A percentile compares a stretch with the other conserved stretches of the same genome.
Conservation (phyloP, 2,329 filamentous ascomycete genomes). For the Diplodia scrobiculata region DNA sequence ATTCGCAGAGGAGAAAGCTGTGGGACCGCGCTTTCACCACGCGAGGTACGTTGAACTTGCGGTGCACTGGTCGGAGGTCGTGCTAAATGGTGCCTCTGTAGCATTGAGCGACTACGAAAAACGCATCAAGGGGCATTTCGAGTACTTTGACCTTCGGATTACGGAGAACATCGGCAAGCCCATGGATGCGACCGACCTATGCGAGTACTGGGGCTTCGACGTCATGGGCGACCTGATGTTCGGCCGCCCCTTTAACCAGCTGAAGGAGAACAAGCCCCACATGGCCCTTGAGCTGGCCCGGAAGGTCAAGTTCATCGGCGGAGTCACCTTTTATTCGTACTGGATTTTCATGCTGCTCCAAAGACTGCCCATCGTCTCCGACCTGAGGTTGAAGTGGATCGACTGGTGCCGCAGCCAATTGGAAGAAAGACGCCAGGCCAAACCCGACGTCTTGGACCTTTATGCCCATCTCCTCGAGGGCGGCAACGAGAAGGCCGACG, state of each 20-base stretch:
- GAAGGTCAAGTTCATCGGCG: slow-evolving; percentile 32
- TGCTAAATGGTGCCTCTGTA: background rate
- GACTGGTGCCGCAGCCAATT: slow-evolving; percentile 3
- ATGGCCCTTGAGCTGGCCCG: slow-evolving; percentile 48
- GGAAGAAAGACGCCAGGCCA: background rate
- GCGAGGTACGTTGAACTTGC: slow-evolving; percentile 26
- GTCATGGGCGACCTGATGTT: slow-evolving; percentile 56
- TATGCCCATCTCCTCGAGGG: slow-evolving; percentile 53
- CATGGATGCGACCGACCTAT: background rate
- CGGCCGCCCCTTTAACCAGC: slow-evolving; percentile 50
- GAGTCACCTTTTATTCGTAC: background rate
- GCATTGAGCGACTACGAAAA: slow-evolving; percentile 12
- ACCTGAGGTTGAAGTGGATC: background rate
- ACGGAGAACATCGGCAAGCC: background rate
- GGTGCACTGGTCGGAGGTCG: no score
- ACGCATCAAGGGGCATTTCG: background rate
- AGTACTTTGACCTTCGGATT: background rate
- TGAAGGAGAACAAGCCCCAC: slow-evolving; percentile 47
- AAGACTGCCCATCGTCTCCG: slow-evolving; percentile 31
- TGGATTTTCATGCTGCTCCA: slow-evolving; percentile 45
- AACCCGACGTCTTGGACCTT: slow-evolving; percentile 45
- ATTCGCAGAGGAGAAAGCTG: slow-evolving; percentile 37
- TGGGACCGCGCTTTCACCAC: slow-evolving; percentile 43
- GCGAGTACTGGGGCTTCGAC: slow-evolving; percentile 52
- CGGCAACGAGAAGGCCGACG: slow-evolving; percentile 47